Conservation (phyloP, 805 yeast genomes). For the Candida alai region DNA sequence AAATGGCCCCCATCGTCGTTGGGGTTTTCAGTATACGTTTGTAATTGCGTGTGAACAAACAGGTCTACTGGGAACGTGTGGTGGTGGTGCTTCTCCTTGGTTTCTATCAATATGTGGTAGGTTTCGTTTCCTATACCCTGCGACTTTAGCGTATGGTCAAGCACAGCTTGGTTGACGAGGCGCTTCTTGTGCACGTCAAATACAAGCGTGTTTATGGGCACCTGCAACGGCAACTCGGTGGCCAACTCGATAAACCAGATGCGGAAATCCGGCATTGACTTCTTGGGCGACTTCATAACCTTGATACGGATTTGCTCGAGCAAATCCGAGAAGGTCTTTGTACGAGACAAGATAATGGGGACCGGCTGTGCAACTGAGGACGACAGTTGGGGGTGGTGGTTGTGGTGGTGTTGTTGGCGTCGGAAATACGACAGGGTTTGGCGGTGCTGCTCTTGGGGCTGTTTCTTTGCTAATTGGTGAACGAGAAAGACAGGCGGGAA, state of each 20-base stretch:
- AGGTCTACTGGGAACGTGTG: slow-evolving; percentile 22
- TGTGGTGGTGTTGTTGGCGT: slow-evolving; percentile 6
- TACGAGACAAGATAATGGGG: slow-evolving; percentile 25
- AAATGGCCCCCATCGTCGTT: slow-evolving; percentile 36
- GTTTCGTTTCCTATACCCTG: slow-evolving; percentile 25
- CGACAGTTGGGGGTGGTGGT: slow-evolving; percentile 5
- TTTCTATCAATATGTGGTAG: slow-evolving; percentile 30
- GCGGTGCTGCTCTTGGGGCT: background rate
- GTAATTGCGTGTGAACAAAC: background rate
- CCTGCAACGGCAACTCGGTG: slow-evolving; percentile 19
- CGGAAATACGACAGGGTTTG: slow-evolving; percentile 5
- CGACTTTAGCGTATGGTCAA: slow-evolving; percentile 21
- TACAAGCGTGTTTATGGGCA: slow-evolving; percentile 24
- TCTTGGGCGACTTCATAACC: slow-evolving; percentile 18
- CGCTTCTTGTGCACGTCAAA: slow-evolving; percentile 26
- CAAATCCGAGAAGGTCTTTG: slow-evolving; percentile 32
- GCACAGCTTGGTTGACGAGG: slow-evolving; percentile 23
- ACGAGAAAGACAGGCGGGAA: slow-evolving; percentile 34
- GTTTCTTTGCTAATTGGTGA: slow-evolving; percentile 26
- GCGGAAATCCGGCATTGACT: slow-evolving; percentile 19
- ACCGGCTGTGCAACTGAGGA: slow-evolving; percentile 5
- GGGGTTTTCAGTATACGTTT: background rate
- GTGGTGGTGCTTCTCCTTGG: slow-evolving; percentile 14
- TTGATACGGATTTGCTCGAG: slow-evolving; percentile 21
- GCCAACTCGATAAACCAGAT: slow-evolving; percentile 35